Conservation (phyloP, 208 protist species). For the Phytomonas sp. region DNA sequence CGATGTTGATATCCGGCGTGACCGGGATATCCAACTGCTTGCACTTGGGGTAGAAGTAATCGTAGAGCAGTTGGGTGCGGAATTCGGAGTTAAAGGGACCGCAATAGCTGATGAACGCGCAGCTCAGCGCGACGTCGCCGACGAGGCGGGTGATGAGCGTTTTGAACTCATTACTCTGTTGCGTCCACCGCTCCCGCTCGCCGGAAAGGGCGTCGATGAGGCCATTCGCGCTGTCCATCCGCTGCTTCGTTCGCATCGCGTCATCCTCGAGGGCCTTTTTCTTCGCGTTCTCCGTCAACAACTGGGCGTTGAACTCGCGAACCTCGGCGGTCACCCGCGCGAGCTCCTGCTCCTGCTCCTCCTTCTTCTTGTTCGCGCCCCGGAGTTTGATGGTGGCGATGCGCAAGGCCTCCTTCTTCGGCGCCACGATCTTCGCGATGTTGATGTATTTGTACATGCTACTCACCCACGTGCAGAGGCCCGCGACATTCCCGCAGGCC, state of each 20-base stretch:
- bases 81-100: constrained; percentile 98
- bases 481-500: constrained; percentile 88
- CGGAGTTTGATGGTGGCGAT: constrained; percentile 86
- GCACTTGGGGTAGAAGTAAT: constrained; percentile 91
- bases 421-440: constrained; percentile 94
- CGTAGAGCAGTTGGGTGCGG: constrained; percentile 89
- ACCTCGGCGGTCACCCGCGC: constrained; percentile 90
- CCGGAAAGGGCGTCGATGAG: constrained; percentile 96
- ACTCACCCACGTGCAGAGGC: constrained; percentile 94
- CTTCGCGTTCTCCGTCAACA: constrained; percentile 91
- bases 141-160: constrained; percentile 92
- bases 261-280: constrained; percentile 96
- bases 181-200: constrained; percentile 95
- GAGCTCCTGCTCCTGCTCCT: constrained; percentile 93
- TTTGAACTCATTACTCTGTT: constrained; percentile 95
- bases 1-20: constrained; percentile 91
- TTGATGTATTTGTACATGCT: constrained; percentile 97
- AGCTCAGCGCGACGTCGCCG: constrained; percentile 96
- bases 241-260: constrained; percentile 91
- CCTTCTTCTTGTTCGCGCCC: constrained; percentile 93
- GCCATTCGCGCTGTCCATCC: constrained; percentile 95
- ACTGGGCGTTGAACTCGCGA: constrained; percentile 89
- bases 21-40: constrained; percentile 88
- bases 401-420: constrained; percentile 92
- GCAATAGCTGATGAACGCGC: constrained; percentile 97